phyloP scores from a whole-genome alignment of 129 eudicot species.

The Ambrosia artemisiifolia region DNA sequence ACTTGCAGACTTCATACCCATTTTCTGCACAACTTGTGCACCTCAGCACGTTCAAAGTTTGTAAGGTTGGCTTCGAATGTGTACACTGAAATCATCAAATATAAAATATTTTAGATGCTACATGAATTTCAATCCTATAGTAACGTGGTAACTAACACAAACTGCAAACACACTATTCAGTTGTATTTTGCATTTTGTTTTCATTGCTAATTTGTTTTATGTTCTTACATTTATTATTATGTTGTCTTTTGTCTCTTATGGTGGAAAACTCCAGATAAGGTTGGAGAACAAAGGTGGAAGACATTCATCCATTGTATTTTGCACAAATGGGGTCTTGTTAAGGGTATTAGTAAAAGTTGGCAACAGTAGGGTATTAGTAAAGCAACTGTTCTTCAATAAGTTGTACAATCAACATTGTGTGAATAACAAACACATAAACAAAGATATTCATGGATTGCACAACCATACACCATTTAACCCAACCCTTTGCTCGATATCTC shows the following conservation, averaged over 20 bases:
- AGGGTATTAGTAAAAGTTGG: constrained; percentile 69
- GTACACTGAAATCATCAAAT: constrained; percentile 42
- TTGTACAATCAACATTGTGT: too few relatives aligned
- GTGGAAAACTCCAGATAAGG: constrained; percentile 59
- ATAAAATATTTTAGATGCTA: too few relatives aligned
- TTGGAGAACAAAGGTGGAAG: constrained; percentile 49
- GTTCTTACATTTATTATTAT: background rate
- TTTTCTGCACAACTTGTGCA: constrained; percentile 57
- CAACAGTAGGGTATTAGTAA: constrained; percentile 33
- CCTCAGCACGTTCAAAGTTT: constrained; percentile 64
- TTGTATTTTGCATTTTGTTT: constrained; percentile 1
- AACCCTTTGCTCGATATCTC: too few relatives aligned
- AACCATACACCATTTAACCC: too few relatives aligned
- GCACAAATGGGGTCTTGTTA: constrained; percentile 91
- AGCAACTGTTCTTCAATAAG: too few relatives aligned
- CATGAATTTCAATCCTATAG: background rate
- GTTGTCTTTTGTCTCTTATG: background rate
- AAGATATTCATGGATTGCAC: too few relatives aligned
- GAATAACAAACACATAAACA: too few relatives aligned
- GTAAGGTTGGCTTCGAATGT: constrained; percentile 57
- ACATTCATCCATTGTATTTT: constrained; percentile 82
- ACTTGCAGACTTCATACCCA: constrained; percentile 76
- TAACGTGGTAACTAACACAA: background rate
- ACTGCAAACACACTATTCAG: background rate
- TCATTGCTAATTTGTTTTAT: constrained; percentile 4